Evolutionary conservation across 2,329 filamentous ascomycete species (phyloP).

Genomic region (Ophiognomonia clavigignenti-juglandacearum): DNA sequence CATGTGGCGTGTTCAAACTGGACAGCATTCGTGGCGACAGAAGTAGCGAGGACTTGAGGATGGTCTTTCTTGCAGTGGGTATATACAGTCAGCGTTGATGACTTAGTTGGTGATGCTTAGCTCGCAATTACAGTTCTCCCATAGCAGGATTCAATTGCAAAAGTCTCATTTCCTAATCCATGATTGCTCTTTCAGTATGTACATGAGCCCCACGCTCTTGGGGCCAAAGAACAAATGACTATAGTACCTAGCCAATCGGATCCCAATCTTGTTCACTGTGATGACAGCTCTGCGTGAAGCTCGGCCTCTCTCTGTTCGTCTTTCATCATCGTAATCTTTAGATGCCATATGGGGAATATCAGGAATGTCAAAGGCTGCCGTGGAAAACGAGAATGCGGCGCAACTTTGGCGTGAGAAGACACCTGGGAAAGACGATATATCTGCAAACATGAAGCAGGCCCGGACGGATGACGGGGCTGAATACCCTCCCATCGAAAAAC

Average conservation of each 20-base stretch:
- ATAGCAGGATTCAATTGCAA: too few relatives aligned
- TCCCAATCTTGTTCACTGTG: too few relatives aligned
- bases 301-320: neutral
- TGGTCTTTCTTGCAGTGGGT: too few relatives aligned
- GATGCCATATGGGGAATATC: neutral
- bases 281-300: too few relatives aligned
- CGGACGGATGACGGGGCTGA: neutral
- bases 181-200: neutral
- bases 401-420: neutral
- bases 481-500: neutral
- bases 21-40: too few relatives aligned
- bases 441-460: neutral
- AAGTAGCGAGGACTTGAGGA: too few relatives aligned
- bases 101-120: too few relatives aligned
- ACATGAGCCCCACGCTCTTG: neutral
- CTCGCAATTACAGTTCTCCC: too few relatives aligned
- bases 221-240: neutral
- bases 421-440: neutral
- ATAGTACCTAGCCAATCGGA: neutral
- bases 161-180: neutral
- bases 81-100: too few relatives aligned
- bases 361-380: neutral
- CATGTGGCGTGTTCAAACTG: too few relatives aligned
- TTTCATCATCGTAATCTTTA: neutral
- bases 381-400: neutral